Evolutionary conservation across 73 alveolate species (phyloP).

Genomic region (Strombidium stylifer): DNA sequence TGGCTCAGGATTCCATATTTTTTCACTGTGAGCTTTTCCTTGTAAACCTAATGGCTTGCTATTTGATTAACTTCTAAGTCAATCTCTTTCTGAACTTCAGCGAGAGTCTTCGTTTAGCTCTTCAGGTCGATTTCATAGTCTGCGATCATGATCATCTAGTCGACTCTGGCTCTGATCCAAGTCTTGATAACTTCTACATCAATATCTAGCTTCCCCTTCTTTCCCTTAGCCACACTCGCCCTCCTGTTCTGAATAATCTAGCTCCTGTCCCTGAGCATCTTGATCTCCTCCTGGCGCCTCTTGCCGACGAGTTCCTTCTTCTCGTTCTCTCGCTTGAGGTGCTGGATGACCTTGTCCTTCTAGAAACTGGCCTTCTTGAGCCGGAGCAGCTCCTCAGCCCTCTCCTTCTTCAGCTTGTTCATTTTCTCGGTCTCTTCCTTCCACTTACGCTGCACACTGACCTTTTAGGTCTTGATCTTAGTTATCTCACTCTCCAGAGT

Average conservation of each 20-base stretch:
- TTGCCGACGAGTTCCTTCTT: conserved; percentile 55
- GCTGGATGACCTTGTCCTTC: conserved; percentile 62
- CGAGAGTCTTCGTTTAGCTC: too few relatives aligned
- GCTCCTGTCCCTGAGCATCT: conserved; percentile 35
- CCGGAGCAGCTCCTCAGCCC: conserved; percentile 56
- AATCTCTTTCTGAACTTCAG: too few relatives aligned
- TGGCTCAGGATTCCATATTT: too few relatives aligned
- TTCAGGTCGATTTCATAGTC: too few relatives aligned
- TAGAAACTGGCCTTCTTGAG: conserved; percentile 46
- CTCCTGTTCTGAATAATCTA: conserved; percentile 16
- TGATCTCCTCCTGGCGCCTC: conserved; percentile 60
- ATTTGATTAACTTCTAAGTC: too few relatives aligned
- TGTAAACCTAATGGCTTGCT: too few relatives aligned
- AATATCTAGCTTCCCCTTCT: conserved; percentile 8
- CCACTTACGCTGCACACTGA: conserved; percentile 40
- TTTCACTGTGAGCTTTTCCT: too few relatives aligned
- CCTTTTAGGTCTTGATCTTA: conserved; percentile 59
- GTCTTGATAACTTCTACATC: conserved; percentile 27
- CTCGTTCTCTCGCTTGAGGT: conserved; percentile 58
- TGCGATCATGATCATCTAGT: conserved; percentile 44
- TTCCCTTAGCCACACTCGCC: conserved; percentile 13
- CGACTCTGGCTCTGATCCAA: conserved; percentile 40
- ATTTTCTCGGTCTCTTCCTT: conserved; percentile 68
- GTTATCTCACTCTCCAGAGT: conserved; percentile 62
- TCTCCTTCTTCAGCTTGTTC: conserved; percentile 62